These are phyloP conservation scores for Debaryomyces udenii DNA, from an alignment of 1,139 yeast species.

Conservation along the genomic window DNA sequence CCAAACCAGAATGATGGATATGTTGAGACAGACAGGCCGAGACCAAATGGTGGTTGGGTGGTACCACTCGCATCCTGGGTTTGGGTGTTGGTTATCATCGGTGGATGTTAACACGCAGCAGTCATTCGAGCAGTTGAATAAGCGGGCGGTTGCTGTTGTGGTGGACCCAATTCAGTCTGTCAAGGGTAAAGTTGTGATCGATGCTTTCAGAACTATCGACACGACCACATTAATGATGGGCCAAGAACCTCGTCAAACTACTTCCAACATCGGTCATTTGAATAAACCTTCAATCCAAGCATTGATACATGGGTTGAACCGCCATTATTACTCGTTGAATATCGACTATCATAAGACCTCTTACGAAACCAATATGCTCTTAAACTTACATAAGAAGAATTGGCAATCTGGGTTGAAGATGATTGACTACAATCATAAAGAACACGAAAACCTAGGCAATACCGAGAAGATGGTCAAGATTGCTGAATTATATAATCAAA, in stretches of 20 bases:
- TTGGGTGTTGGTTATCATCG: conserved; percentile 98
- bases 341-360: conserved; percentile 94
- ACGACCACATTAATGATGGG: conserved; percentile 91
- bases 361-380: conserved; percentile 89
- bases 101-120: conserved; percentile 98
- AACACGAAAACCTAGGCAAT: conserved; percentile 71
- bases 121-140: conserved; percentile 93
- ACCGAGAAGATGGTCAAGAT: conserved; percentile 83
- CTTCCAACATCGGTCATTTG: conserved; percentile 92
- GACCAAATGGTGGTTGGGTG: conserved; percentile 99
- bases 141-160: conserved; percentile 95
- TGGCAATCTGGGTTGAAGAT: conserved; percentile 94
- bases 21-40: conserved; percentile 97
- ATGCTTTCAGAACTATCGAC: conserved; percentile 94
- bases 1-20: conserved; percentile 99
- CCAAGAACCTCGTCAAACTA: conserved; percentile 97
- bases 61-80: conserved; percentile 99
- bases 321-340: conserved; percentile 94
- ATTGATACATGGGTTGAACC: conserved; percentile 92
- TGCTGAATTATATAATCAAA: conserved; percentile 85
- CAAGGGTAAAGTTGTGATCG: conserved; percentile 97
- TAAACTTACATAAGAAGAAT: conserved; percentile 90
- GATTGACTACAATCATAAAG: conserved; percentile 77
- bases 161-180: conserved; percentile 98
- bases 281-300: conserved; percentile 99